Conservation (phyloP, 1,284 basidiomycete genomes). For the Earliella scabrosa region DNA sequence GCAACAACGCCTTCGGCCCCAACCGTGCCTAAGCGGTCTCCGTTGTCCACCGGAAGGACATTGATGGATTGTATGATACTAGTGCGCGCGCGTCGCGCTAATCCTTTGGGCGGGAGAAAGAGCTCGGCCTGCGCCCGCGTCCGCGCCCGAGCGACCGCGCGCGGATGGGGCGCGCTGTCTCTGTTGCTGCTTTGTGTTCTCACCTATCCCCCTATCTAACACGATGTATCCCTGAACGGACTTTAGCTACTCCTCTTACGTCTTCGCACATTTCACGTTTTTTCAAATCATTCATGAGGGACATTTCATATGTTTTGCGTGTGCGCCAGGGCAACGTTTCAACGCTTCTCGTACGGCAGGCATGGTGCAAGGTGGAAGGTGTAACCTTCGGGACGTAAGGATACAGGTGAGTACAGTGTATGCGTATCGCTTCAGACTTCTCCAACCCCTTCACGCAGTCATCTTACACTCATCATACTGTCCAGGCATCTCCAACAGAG, state of each 20-base stretch:
- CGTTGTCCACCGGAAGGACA: too few species aligned
- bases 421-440: too few species aligned
- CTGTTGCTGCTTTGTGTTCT: not conserved
- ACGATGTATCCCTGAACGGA: constrained; percentile 16
- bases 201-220: not conserved
- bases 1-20: constrained; percentile 32
- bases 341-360: too few species aligned
- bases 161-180: not conserved
- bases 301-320: too few species aligned
- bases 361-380: too few species aligned
- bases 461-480: too few species aligned
- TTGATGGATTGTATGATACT: constrained; percentile 8
- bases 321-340: too few species aligned
- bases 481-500: not conserved
- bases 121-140: not conserved
- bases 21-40: constrained; percentile 8
- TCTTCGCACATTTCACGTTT: too few species aligned
- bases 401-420: too few species aligned
- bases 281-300: too few species aligned
- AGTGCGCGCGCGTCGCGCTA: constrained; percentile 1
- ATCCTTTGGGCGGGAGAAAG: not conserved
- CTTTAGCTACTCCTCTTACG: not conserved
- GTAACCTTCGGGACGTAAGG: too few species aligned
- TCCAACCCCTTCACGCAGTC: too few species aligned
- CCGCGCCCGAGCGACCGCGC: not conserved